Conservation (phyloP, 139 green algal genomes). For the Tetratostichococcus sp. region DNA sequence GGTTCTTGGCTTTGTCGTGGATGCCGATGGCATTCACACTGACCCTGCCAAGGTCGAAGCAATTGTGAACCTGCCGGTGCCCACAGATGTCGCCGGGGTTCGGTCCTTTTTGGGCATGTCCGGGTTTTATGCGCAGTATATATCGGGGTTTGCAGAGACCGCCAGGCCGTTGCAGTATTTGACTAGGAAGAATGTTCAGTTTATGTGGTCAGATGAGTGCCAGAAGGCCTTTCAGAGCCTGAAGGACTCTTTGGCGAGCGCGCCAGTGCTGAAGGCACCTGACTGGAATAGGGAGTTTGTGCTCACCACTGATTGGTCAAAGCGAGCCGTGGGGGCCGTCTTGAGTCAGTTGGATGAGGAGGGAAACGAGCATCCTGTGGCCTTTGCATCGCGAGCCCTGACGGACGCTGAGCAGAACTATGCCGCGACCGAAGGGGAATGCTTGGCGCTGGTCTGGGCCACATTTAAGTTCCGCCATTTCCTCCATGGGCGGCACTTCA, state of each 20-base stretch:
- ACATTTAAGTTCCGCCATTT: slow-evolving; percentile 13
- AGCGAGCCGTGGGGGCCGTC: no score
- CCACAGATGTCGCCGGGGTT: slow-evolving; percentile 2
- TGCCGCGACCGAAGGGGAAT: slow-evolving; percentile 20
- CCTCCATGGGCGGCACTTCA: slow-evolving; percentile 19
- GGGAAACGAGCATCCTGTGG: no score
- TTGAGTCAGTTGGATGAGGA: no score
- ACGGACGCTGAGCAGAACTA: no score
- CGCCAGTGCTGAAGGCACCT: no score
- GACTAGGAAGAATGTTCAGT: not conserved
- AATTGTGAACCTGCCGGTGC: slow-evolving; percentile 10
- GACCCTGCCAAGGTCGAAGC: slow-evolving; percentile 14
- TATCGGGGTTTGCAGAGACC: slow-evolving; percentile 15
- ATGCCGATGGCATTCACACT: slow-evolving; percentile 8
- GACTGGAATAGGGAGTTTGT: no score
- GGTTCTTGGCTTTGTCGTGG: slow-evolving; percentile 16
- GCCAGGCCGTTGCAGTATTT: not conserved
- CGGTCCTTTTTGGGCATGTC: slow-evolving; percentile 21
- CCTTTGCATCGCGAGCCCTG: no score
- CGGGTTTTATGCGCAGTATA: slow-evolving; percentile 19
- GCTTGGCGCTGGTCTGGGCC: slow-evolving; percentile 3
- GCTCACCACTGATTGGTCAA: no score
- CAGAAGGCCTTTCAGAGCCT: no score
- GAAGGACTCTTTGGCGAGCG: no score
- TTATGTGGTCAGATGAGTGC: slow-evolving; percentile 13